Base-by-base conservation (phyloP, 2,329 filamentous ascomycete species). In the Alternaria atra region DNA sequence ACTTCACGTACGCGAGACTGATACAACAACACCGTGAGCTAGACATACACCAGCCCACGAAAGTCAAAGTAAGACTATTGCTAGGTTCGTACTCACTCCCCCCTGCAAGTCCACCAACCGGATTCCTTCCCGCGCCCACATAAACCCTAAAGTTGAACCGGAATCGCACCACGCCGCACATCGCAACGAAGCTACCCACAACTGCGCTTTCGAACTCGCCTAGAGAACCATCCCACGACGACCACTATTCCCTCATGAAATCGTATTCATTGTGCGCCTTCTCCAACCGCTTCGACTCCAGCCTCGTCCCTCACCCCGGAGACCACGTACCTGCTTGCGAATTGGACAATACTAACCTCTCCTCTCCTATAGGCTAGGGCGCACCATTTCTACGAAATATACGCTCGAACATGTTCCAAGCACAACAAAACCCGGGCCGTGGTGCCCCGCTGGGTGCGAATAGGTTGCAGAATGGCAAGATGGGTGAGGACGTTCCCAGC, bases 391-490 rank as follows among this genome's bases (percentile, higher is more conserved):
- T 86, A 66, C 82, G 84, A 75, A 80, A 80, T 61, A 84, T 86
- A 77, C 82, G 83, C 63, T 81, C 84, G 71, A 80, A 77, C 59
- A 79, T 82, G 74, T 88, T 87, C 74, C 67, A 68, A 50, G 76
- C 80, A 65, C 84, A 82, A 70, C 84, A 84, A 74, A 82, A 82
- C 69, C 77, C 78, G 65, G 81, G 81, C 67, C 82, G 84, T 70
- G 78, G 82, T 68, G 78, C 80, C 62, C 81, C 83, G 55, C 72
- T 85, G 55, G 79, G 81, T 54, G 80, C 83, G 30, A 79, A 79
- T 64, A 80, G 84, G 63, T 75, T 86, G 73, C 84, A 84, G 69
- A 86, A 85, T 71, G 83, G 83, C 66, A 85, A 86, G 76, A 76
- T 85, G 61, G 84, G 84, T 86, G 77, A 71, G 76, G 43, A 58